Percentiles rank a stretch among this genome's conserved stretches.
phyloP scores from a whole-genome alignment of 2,329 filamentous ascomycete species.

The Exophiala sideris region DNA sequence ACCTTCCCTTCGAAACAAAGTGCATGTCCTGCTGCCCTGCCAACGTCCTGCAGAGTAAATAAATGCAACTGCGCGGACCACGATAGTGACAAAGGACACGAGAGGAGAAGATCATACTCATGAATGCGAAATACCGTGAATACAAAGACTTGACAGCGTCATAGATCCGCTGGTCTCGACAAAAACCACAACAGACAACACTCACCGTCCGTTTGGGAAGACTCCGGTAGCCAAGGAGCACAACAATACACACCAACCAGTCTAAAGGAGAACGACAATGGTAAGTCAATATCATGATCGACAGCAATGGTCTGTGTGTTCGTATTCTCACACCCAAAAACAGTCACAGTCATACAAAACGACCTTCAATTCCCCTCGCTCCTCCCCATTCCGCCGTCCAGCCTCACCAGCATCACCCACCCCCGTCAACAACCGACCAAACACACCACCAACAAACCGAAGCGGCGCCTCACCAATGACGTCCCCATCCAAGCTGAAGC shows the following conservation, averaged over 20 bases:
- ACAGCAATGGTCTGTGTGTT: neutral
- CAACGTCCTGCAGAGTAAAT: slow-evolving; percentile 1
- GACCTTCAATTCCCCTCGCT: slow-evolving; percentile 63
- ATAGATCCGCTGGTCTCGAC: too few species aligned
- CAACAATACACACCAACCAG: slow-evolving; percentile 1
- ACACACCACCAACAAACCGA: slow-evolving; percentile 45
- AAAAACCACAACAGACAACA: too few species aligned
- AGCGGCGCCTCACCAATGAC: slow-evolving; percentile 40
- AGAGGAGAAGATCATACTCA: neutral
- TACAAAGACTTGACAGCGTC: too few species aligned
- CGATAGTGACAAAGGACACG: neutral
- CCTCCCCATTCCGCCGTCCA: slow-evolving; percentile 65
- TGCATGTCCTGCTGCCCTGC: slow-evolving; percentile 1
- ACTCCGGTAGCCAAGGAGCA: too few species aligned
- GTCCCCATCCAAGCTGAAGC: slow-evolving; percentile 47
- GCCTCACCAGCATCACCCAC: slow-evolving; percentile 63
- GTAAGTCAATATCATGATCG: slow-evolving; percentile 5
- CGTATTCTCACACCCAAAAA: slow-evolving; percentile 5
- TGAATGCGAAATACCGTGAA: too few species aligned
- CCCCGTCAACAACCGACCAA: slow-evolving; percentile 46
- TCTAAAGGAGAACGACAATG: slow-evolving; percentile 9
- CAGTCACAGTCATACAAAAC: slow-evolving; percentile 22
- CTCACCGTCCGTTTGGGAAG: too few species aligned
- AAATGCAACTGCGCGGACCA: neutral
- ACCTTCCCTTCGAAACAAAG: slow-evolving; percentile 1